Percentiles rank a stretch among this genome's conserved stretches.
Evolutionary conservation across 139 green algal species (phyloP).

Genomic region (Mesotaenium endlicherianum): DNA sequence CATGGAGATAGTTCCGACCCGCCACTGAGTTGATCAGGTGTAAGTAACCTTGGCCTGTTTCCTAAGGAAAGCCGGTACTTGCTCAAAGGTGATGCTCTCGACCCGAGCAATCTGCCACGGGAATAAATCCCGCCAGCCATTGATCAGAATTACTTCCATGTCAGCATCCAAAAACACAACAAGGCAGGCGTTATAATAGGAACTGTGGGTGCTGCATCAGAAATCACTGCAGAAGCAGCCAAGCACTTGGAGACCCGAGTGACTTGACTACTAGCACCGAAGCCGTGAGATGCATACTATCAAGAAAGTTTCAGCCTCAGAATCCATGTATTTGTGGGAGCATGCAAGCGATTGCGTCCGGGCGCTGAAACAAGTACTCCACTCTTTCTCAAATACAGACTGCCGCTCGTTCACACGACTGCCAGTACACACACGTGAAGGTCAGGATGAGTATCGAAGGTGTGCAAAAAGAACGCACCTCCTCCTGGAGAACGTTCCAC

Average conservation of each 20-base stretch:
- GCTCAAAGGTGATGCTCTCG: slow-evolving; percentile 42
- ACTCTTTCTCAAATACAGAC: background rate
- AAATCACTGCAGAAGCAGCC: too few species aligned
- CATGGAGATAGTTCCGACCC: background rate
- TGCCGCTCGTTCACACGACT: background rate
- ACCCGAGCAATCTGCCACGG: slow-evolving; percentile 24
- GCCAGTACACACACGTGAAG: background rate
- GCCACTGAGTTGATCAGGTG: slow-evolving; percentile 11
- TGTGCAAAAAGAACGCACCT: slow-evolving; percentile 23
- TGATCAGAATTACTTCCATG: background rate
- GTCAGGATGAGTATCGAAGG: background rate
- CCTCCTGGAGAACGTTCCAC: slow-evolving; percentile 56
- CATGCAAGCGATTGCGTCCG: background rate
- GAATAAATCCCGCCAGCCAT: background rate
- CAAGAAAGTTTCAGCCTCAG: background rate
- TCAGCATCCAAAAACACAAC: background rate
- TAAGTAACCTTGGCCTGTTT: slow-evolving; percentile 27
- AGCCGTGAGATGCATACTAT: background rate
- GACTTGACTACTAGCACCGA: background rate
- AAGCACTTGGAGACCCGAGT: background rate
- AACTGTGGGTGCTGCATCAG: too few species aligned
- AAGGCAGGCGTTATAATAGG: background rate
- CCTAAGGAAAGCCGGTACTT: slow-evolving; percentile 34
- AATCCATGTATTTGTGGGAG: background rate
- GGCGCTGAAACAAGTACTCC: too few species aligned